phyloP scores from a whole-genome alignment of 2,329 filamentous ascomycete species.

The Phialemoniopsis sp. region DNA sequence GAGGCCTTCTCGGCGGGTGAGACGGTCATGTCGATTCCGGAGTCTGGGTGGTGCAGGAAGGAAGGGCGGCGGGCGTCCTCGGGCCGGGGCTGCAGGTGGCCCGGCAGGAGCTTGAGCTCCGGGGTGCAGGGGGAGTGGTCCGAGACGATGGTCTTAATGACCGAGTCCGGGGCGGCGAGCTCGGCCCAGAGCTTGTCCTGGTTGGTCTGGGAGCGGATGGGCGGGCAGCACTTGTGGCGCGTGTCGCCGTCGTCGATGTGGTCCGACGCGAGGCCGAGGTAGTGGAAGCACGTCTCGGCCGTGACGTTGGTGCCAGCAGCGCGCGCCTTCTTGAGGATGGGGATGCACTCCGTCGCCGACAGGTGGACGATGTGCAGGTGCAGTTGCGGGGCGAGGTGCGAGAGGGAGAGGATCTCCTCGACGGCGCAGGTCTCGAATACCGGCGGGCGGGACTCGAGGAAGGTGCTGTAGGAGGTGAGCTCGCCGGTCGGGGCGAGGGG shows the following conservation, averaged over 20 bases:
- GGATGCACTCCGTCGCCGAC: slow-evolving; percentile 84
- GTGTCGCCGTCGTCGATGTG: slow-evolving; percentile 81
- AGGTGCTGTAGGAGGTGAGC: slow-evolving; percentile 78
- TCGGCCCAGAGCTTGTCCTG: slow-evolving; percentile 87
- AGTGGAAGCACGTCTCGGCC: slow-evolving; percentile 94
- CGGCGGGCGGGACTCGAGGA: slow-evolving; percentile 84
- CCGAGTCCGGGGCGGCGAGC: slow-evolving; percentile 62
- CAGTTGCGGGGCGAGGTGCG: slow-evolving; percentile 74
- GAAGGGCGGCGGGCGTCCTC: slow-evolving; percentile 7
- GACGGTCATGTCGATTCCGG: slow-evolving; percentile 45
- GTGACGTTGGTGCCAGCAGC: slow-evolving; percentile 75
- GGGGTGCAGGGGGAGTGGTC: slow-evolving; percentile 97
- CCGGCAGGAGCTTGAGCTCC: slow-evolving; percentile 82
- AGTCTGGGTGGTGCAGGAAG: slow-evolving; percentile 44
- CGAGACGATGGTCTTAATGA: slow-evolving; percentile 87
- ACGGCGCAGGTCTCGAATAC: slow-evolving; percentile 90
- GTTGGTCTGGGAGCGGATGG: slow-evolving; percentile 77
- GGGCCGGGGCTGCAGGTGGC: slow-evolving; percentile 47
- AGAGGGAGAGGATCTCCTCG: slow-evolving; percentile 77
- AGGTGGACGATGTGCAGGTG: slow-evolving; percentile 92
- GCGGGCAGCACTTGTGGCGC: slow-evolving; percentile 91
- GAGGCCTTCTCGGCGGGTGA: slow-evolving; percentile 19
- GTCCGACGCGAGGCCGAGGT: slow-evolving; percentile 80
- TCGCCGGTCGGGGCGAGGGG: slow-evolving; percentile 66
- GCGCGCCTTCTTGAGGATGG: slow-evolving; percentile 71